Evolutionary conservation across 2,329 filamentous ascomycete species (phyloP).

Genomic region (Alternaria gaisen): DNA sequence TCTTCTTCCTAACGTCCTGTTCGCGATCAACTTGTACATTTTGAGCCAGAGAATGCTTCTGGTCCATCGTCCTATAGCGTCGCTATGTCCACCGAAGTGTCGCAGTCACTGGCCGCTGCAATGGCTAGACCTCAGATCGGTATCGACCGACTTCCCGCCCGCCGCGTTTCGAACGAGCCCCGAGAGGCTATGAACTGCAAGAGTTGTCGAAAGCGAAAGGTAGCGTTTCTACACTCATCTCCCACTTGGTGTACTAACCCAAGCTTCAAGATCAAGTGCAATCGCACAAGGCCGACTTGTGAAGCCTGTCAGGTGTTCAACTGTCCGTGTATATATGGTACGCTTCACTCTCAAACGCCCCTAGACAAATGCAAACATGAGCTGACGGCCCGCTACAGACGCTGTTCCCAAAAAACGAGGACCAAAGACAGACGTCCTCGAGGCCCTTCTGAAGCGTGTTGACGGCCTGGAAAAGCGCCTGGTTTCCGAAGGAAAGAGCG

Average conservation of each 20-base stretch:
- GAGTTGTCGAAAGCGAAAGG: conserved; percentile 91
- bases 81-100: conserved; percentile 45
- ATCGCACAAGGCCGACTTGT: conserved; percentile 81
- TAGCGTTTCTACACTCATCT: conserved; percentile 47
- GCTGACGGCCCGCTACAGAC: conserved; percentile 62
- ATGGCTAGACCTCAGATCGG: conserved; percentile 81
- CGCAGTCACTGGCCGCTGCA: conserved; percentile 44
- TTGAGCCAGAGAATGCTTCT: conserved; percentile 47
- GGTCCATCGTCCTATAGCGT: conserved; percentile 29
- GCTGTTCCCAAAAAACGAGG: conserved; percentile 89
- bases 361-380: conserved; percentile 9
- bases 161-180: conserved; percentile 76
- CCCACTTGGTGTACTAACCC: conserved; percentile 23
- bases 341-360: conserved; percentile 20
- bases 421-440: conserved; percentile 87
- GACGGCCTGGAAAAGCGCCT: conserved; percentile 84
- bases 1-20: conserved; percentile 36
- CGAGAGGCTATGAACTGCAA: conserved; percentile 96
- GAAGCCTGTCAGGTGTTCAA: conserved; percentile 91
- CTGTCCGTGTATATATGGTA: conserved; percentile 88
- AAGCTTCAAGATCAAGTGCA: conserved; percentile 81
- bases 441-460: conserved; percentile 83
- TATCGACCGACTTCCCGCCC: conserved; percentile 79
- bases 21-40: conserved; percentile 20
- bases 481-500: conserved; percentile 63